phyloP scores from a whole-genome alignment of 306 rosid species.

The Prunus armeniaca region DNA sequence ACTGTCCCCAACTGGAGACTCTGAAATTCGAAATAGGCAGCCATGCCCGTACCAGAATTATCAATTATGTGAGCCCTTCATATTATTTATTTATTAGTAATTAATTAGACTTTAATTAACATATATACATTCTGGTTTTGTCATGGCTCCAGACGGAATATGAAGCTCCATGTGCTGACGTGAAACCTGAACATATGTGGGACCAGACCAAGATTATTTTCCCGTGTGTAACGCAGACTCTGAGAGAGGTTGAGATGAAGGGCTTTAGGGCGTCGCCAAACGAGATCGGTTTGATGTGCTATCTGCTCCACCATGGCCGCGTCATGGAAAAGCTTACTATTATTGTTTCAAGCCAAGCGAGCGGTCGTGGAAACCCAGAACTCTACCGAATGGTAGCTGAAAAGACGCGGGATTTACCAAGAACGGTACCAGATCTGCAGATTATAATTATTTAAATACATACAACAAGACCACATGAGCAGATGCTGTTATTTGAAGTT shows the following conservation, averaged over 20 bases:
- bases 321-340: constrained; percentile 9
- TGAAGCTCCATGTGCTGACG: constrained; percentile 8
- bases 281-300: constrained; percentile 12
- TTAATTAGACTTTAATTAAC: background rate
- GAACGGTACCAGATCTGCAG: no score
- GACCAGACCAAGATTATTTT: background rate
- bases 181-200: background rate
- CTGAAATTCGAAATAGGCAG: constrained; percentile 27
- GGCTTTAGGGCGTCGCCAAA: constrained; percentile 16
- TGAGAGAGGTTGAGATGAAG: constrained; percentile 16
- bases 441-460: no score
- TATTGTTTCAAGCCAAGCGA: background rate
- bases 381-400: no score
- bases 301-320: background rate
- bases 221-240: background rate
- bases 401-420: no score
- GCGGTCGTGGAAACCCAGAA: background rate
- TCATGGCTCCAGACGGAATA: constrained; percentile 27
- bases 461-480: no score
- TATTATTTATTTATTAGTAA: no score
- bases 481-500: no score
- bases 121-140: background rate
- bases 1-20: constrained; percentile 35
- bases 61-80: background rate
- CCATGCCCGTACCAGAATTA: constrained; percentile 4